Evolutionary conservation across 148 eudicot genomes (phyloP).

Genomic region (Polygonum maritimum): DNA sequence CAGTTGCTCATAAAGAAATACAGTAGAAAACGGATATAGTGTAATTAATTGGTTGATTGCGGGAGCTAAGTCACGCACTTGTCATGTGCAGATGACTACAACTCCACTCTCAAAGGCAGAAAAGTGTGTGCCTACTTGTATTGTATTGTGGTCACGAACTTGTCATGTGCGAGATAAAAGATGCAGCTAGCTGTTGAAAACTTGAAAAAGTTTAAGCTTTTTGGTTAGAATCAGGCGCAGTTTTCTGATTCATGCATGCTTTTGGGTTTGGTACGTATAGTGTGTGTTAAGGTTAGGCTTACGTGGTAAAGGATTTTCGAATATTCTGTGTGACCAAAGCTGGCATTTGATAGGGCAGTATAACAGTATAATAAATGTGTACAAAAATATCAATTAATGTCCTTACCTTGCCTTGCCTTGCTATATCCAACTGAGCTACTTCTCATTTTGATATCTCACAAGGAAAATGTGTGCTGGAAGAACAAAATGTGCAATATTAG

Average conservation of each 20-base stretch:
- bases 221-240: background rate
- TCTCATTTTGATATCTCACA: no score
- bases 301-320: background rate
- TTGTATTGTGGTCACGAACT: no score
- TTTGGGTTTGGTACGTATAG: background rate
- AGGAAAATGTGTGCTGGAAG: no score
- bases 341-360: background rate
- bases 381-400: background rate
- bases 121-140: background rate
- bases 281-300: background rate
- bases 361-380: background rate
- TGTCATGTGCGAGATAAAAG: background rate
- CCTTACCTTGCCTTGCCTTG: background rate
- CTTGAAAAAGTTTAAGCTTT: background rate
- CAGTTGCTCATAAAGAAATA: no score
- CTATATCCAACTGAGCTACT: background rate
- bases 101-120: background rate
- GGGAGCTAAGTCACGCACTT: background rate
- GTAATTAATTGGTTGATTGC: background rate
- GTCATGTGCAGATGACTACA: background rate
- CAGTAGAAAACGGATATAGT: no score
- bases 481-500: background rate
- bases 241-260: background rate
- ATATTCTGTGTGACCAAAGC: conserved; percentile 1
- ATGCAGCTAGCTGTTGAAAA: background rate